Evolutionary conservation across 2,329 filamentous ascomycete genomes (phyloP), one percentile per base, ranked within the genome.

Genomic region (Aspergillus melleus): DNA sequence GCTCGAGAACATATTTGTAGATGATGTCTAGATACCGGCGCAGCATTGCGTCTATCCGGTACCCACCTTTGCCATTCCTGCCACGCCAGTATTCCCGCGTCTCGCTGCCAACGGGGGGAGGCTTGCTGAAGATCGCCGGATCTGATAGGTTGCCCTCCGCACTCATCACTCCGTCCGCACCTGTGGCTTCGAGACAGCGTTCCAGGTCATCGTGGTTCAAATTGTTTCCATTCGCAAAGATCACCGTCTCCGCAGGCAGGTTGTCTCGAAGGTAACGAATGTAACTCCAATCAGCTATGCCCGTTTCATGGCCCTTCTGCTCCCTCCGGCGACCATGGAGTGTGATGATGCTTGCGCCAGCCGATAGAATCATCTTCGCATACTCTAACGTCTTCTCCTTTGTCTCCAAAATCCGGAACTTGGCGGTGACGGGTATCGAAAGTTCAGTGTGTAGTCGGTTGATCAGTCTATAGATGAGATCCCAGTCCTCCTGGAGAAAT

Each of bases 181-280:
- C 92, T 0, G 95, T 99, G 4, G 83, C 91, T 53, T 87, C 85
- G 20, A 99, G 79, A 70, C 94, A 98, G 20, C 79, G 80, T 54
- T 89, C 84, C 11, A 99, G 80, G 72, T 99, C 94, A 0, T 82
- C 88, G 60, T 89, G 84, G 73, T 91, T 89, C 60, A 99, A 79
- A 39, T 97, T 89, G 71, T 99, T 99, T 12, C 95, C 95, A 74
- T 99, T 99, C 3, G 95, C 95, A 72, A 99, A 98, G 2, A 99
- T 86, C 24, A 99, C 95, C 8, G 92, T 96, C 52, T 97, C 92
- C 1, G 84, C 79, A 0, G 94, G 94, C 30, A 99, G 78, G 62
- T 89, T 90, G 11, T 96, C 91, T 52, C 95, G 83, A 64, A 99
- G 77, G 71, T 90, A 94, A 4, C 88, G 85, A 58, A 99, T 88